These are phyloP conservation scores for Cladobotryum protrusum DNA, from an alignment of 2,329 filamentous ascomycete genomes.

Conservation along the genomic window DNA sequence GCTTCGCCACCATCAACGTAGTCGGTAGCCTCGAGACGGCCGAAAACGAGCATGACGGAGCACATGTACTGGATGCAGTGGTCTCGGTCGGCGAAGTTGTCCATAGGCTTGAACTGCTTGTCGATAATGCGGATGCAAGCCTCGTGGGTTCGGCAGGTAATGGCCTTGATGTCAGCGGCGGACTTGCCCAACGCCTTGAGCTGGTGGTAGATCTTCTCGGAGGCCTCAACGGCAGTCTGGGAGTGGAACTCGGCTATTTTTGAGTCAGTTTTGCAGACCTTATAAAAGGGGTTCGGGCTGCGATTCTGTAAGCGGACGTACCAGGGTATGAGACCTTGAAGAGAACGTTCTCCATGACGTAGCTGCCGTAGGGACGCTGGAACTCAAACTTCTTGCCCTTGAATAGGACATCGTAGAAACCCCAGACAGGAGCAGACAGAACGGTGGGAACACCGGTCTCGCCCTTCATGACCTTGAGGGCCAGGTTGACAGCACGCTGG, in stretches of 20 bases:
- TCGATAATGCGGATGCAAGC: slow-evolving; percentile 98
- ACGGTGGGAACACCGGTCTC: slow-evolving; percentile 89
- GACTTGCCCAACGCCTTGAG: slow-evolving; percentile 82
- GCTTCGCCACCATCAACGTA: slow-evolving; percentile 92
- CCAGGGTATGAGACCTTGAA: slow-evolving; percentile 99
- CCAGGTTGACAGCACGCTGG: slow-evolving; percentile 88
- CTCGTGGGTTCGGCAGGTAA: slow-evolving; percentile 95
- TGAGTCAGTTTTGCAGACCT: neutral
- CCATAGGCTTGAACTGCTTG: slow-evolving; percentile 99
- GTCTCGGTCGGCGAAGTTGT: slow-evolving; percentile 99
- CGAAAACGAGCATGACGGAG: slow-evolving; percentile 89
- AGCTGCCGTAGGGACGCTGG: slow-evolving; percentile 93
- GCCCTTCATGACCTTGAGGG: slow-evolving; percentile 84
- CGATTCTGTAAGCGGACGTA: slow-evolving; percentile 34
- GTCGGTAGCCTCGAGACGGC: slow-evolving; percentile 86
- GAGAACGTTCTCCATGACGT: slow-evolving; percentile 99
- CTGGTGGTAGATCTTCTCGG: slow-evolving; percentile 78
- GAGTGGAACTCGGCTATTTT: slow-evolving; percentile 87
- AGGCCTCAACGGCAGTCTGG: slow-evolving; percentile 94
- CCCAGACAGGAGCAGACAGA: slow-evolving; percentile 87
- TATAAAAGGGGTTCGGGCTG: no score
- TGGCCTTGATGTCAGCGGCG: slow-evolving; percentile 84
- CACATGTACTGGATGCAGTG: slow-evolving; percentile 99
- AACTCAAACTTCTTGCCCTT: slow-evolving; percentile 94
- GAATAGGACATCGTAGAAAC: slow-evolving; percentile 98